Conservation (phyloP, 108 stramenopile species). For the Stephanodiscus minutulus region DNA sequence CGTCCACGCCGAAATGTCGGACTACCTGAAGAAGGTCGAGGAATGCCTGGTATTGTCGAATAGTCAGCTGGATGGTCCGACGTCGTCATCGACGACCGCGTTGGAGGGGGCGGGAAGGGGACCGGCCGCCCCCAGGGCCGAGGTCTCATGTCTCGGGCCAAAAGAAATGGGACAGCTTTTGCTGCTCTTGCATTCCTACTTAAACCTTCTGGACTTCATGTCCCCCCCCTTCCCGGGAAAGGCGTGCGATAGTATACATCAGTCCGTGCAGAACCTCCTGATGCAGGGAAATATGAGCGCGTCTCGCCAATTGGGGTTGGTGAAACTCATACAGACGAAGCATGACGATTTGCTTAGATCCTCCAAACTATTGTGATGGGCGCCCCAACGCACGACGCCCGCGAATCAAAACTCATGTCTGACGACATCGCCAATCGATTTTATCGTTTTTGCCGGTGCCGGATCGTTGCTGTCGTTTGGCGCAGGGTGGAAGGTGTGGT, state of each 20-base stretch:
- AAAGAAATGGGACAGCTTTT: slow-evolving; percentile 73
- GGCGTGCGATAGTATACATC: slow-evolving; percentile 70
- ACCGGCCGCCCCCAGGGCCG: background rate
- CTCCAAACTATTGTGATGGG: background rate
- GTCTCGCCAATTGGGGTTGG: slow-evolving; percentile 42
- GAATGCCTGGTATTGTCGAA: slow-evolving; percentile 58
- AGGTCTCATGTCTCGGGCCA: slow-evolving; percentile 32
- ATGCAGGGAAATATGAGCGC: slow-evolving; percentile 54
- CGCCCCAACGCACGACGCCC: background rate
- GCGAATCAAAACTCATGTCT: too few species aligned
- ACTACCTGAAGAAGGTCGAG: slow-evolving; percentile 67
- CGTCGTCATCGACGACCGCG: background rate
- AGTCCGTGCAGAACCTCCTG: slow-evolving; percentile 61
- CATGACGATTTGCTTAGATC: slow-evolving; percentile 44
- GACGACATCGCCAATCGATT: too few species aligned
- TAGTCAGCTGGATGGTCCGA: slow-evolving; percentile 23
- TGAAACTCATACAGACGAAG: slow-evolving; percentile 52
- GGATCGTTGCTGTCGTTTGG: too few species aligned
- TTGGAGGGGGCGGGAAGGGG: background rate
- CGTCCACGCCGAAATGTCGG: slow-evolving; percentile 79
- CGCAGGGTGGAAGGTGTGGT: too few species aligned
- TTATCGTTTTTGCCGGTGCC: too few species aligned
- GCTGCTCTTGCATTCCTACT: slow-evolving; percentile 65
- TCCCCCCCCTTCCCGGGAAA: slow-evolving; percentile 70
- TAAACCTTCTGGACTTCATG: slow-evolving; percentile 76